Conservation (phyloP, 371 early-diverging fungal genomes). For the Mucor velutinosus region DNA sequence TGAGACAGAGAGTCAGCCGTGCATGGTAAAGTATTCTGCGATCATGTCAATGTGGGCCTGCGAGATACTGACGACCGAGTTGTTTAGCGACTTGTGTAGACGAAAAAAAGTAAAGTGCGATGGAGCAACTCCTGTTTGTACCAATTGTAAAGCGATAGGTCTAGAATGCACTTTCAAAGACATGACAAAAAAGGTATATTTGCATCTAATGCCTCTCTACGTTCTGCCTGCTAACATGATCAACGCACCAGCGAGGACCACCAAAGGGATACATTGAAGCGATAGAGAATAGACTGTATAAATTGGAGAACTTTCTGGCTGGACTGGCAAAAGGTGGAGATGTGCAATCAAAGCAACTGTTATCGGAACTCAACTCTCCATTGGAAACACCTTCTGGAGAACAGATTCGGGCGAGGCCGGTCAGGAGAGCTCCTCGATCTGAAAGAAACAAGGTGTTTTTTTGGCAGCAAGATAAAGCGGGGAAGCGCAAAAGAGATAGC, state of each 20-base stretch:
- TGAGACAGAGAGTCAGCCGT: conserved; percentile 50
- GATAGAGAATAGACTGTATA: conserved; percentile 68
- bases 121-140: conserved; percentile 56
- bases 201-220: neutral
- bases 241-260: conserved; percentile 49
- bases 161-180: conserved; percentile 50
- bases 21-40: conserved; percentile 41
- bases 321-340: conserved; percentile 58
- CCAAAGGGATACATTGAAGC: conserved; percentile 78
- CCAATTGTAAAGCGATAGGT: conserved; percentile 45
- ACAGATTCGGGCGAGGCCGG: conserved; percentile 44
- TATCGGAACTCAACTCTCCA: conserved; percentile 61
- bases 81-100: conserved; percentile 56
- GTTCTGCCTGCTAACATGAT: neutral
- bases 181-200: conserved; percentile 45
- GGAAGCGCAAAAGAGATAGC: conserved; percentile 21
- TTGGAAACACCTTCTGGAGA: conserved; percentile 49
- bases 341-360: conserved; percentile 52
- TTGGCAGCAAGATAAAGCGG: conserved; percentile 31
- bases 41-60: neutral
- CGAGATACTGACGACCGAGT: neutral
- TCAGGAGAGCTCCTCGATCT: conserved; percentile 34
- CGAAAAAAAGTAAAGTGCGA: conserved; percentile 74
- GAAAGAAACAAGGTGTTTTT: conserved; percentile 30
- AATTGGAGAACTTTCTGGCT: conserved; percentile 59